A percentile compares a stretch with the other conserved stretches of the same genome.
phyloP scores from a whole-genome alignment of 768 basidiomycete species.

The Solioccasus polychromus region DNA sequence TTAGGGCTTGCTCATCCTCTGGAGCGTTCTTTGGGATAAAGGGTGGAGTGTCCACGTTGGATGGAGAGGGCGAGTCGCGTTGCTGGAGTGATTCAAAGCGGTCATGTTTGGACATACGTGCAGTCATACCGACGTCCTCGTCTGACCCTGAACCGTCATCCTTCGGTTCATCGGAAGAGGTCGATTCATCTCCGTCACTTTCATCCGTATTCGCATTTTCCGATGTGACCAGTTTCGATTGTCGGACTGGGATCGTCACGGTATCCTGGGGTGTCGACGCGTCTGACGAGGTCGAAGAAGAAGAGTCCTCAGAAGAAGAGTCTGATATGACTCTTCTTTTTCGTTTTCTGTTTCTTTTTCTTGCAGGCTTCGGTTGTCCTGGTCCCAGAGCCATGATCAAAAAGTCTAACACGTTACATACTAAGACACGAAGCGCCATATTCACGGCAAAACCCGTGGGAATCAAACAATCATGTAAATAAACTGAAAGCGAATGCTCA shows the following conservation, averaged over 20 bases:
- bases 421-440: too few species aligned
- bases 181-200: constrained; percentile 10
- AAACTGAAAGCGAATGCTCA: too few species aligned
- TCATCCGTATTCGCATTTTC: constrained; percentile 3
- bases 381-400: too few species aligned
- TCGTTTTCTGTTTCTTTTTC: constrained; percentile 52
- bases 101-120: background rate
- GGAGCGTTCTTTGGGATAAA: constrained; percentile 46
- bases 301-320: constrained; percentile 37
- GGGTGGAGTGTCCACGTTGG: constrained; percentile 43
- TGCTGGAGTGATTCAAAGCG: constrained; percentile 1
- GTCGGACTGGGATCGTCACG: constrained; percentile 8
- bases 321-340: constrained; percentile 49
- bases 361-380: constrained; percentile 31
- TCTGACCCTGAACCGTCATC: constrained; percentile 1
- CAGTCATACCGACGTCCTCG: background rate
- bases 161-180: constrained; percentile 17
- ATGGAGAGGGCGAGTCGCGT: constrained; percentile 28
- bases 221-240: constrained; percentile 1
- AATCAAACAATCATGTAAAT: too few species aligned
- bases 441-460: too few species aligned
- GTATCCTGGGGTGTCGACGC: constrained; percentile 7
- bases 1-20: constrained; percentile 51
- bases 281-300: constrained; percentile 22
- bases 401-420: too few species aligned